Percentiles rank a stretch among this genome's conserved stretches.
phyloP scores from a whole-genome alignment of 108 stramenopile species.

The Pseudonitzschia delicatissima region DNA sequence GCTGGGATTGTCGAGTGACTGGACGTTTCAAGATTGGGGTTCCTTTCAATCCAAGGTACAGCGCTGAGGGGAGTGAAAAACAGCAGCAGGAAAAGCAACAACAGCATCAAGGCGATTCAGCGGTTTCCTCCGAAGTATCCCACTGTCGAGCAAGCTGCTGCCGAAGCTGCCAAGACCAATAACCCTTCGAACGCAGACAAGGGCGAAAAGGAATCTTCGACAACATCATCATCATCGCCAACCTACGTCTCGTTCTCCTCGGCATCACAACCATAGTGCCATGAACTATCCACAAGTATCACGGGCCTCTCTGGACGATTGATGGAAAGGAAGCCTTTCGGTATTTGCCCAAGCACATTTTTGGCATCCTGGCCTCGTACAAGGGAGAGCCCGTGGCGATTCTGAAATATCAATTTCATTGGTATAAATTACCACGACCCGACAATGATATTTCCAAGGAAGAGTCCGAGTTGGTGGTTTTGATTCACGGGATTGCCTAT shows the following conservation, averaged over 20 bases:
- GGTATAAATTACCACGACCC: constrained; percentile 15
- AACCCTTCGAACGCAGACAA: no score
- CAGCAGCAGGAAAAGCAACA: not conserved
- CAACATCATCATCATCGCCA: not conserved
- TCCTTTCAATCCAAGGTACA: constrained; percentile 8
- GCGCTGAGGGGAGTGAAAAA: not conserved
- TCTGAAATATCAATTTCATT: constrained; percentile 31
- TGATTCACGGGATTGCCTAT: constrained; percentile 43
- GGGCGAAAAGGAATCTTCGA: not conserved
- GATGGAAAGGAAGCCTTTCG: constrained; percentile 15
- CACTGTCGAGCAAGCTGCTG: no score
- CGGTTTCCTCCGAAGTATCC: not conserved
- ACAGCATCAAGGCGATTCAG: not conserved
- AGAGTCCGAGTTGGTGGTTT: constrained; percentile 56
- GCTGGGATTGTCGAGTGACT: constrained; percentile 1
- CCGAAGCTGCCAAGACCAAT: not conserved
- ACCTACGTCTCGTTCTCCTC: not conserved
- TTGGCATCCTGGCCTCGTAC: constrained; percentile 32
- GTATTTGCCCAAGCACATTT: constrained; percentile 17
- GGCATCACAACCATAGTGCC: not conserved
- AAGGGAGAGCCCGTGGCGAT: constrained; percentile 20
- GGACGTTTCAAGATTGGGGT: constrained; percentile 31
- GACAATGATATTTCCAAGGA: not conserved
- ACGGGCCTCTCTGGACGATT: constrained; percentile 28
- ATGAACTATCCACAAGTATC: not conserved